phyloP scores from a whole-genome alignment of 192 early-diverging fungal species.

The Kappamyces sp. region DNA sequence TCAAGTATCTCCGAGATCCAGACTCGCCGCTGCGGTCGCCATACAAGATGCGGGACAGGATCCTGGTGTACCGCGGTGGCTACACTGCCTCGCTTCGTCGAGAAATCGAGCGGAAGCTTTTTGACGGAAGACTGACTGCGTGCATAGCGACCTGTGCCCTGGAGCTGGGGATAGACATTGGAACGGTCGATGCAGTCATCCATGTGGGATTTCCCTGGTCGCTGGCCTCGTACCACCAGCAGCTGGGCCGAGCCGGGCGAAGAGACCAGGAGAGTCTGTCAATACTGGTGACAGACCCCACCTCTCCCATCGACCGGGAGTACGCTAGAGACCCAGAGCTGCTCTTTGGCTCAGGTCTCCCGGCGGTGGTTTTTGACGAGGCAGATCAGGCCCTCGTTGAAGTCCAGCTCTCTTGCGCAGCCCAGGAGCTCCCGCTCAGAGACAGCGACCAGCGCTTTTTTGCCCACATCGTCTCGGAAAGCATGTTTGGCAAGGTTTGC shows the following conservation, averaged over 20 bases:
- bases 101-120: slow-evolving; percentile 63
- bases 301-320: slow-evolving; percentile 53
- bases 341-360: slow-evolving; percentile 45
- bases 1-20: slow-evolving; percentile 27
- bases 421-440: slow-evolving; percentile 48
- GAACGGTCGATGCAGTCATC: slow-evolving; percentile 61
- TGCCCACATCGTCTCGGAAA: not conserved
- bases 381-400: slow-evolving; percentile 34
- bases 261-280: slow-evolving; percentile 50
- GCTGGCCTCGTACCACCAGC: slow-evolving; percentile 59
- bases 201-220: slow-evolving; percentile 67
- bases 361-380: slow-evolving; percentile 28
- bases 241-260: slow-evolving; percentile 70
- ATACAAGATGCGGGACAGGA: not conserved
- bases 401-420: slow-evolving; percentile 68
- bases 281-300: slow-evolving; percentile 50
- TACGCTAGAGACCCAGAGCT: slow-evolving; percentile 32
- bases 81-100: slow-evolving; percentile 63
- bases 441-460: not conserved
- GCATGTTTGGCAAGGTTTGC: slow-evolving; percentile 1
- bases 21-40: slow-evolving; percentile 4
- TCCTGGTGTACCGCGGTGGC: slow-evolving; percentile 73
- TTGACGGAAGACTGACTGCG: slow-evolving; percentile 50
- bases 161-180: slow-evolving; percentile 80
- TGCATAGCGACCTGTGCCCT: slow-evolving; percentile 74